Evolutionary conservation across 352 stramenopile species (phyloP).

Genomic region (Halophytophthora polymorphica): DNA sequence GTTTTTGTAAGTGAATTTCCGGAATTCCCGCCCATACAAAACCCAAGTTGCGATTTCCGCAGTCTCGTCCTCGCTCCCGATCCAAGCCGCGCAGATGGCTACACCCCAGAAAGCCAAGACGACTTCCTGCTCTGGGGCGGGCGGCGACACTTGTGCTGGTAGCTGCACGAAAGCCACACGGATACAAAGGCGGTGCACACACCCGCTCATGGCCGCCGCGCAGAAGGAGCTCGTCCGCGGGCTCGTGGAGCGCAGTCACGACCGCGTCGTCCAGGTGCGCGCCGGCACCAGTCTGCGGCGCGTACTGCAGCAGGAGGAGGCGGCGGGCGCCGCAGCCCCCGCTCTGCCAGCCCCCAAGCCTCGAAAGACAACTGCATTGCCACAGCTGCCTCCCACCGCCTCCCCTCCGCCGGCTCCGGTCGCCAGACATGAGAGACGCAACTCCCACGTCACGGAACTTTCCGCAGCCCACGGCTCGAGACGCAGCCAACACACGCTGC

Average conservation of each 20-base stretch:
- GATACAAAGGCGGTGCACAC: not conserved
- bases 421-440: conserved; percentile 5
- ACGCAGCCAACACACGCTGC: conserved; percentile 7
- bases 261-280: conserved; percentile 53
- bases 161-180: conserved; percentile 4
- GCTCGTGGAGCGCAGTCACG: conserved; percentile 55
- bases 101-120: too few relatives aligned
- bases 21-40: too few relatives aligned
- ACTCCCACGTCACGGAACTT: not conserved
- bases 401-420: conserved; percentile 3
- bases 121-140: too few relatives aligned
- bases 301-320: conserved; percentile 26
- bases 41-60: too few relatives aligned
- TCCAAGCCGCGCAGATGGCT: too few relatives aligned
- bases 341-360: not conserved
- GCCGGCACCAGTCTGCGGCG: conserved; percentile 43
- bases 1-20: too few relatives aligned
- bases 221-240: conserved; percentile 55
- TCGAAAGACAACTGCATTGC: conserved; percentile 6
- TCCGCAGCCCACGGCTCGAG: not conserved
- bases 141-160: too few relatives aligned
- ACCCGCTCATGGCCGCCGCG: conserved; percentile 10
- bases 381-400: conserved; percentile 9
- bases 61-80: too few relatives aligned
- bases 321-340: not conserved